Percentiles rank a stretch among this genome's conserved stretches.
These are phyloP conservation scores for Calophaca sinica DNA, from an alignment of 306 rosid species.

Conservation along the genomic window DNA sequence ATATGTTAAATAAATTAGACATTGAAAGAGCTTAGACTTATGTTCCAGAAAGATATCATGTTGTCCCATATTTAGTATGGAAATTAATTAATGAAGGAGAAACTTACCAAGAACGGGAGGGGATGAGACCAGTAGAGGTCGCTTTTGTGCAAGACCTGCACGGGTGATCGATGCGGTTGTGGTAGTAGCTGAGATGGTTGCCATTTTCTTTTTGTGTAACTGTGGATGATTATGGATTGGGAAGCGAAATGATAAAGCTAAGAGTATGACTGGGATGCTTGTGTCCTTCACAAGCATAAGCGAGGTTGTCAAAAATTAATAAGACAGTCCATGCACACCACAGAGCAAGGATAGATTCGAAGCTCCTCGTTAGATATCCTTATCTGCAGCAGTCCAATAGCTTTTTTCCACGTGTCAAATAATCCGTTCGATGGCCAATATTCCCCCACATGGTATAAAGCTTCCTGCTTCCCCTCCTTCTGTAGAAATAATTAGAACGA, in stretches of 20 bases:
- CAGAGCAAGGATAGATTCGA: constrained; percentile 58
- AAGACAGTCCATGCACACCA: constrained; percentile 51
- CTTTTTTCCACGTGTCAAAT: constrained; percentile 60
- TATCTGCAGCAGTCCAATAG: constrained; percentile 65
- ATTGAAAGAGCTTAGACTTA: neutral
- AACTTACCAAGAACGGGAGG: constrained; percentile 72
- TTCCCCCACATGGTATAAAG: neutral
- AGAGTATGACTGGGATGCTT: neutral
- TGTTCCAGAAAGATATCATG: neutral
- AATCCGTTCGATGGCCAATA: constrained; percentile 40
- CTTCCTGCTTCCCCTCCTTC: neutral
- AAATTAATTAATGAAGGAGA: neutral
- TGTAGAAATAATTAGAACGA: too few species aligned
- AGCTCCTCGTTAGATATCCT: constrained; percentile 63
- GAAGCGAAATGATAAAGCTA: constrained; percentile 15
- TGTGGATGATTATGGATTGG: constrained; percentile 30
- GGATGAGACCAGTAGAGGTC: constrained; percentile 59
- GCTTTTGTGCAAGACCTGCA: constrained; percentile 63
- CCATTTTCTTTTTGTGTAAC: constrained; percentile 59
- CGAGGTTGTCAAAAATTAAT: constrained; percentile 46
- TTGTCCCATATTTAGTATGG: neutral
- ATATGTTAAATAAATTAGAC: neutral
- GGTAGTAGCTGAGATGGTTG: constrained; percentile 71
- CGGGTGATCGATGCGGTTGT: constrained; percentile 60
- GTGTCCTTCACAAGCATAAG: constrained; percentile 19